These are phyloP conservation scores for Backusella morwellensis DNA, from an alignment of 192 early-diverging fungal genomes.

Conservation along the genomic window DNA sequence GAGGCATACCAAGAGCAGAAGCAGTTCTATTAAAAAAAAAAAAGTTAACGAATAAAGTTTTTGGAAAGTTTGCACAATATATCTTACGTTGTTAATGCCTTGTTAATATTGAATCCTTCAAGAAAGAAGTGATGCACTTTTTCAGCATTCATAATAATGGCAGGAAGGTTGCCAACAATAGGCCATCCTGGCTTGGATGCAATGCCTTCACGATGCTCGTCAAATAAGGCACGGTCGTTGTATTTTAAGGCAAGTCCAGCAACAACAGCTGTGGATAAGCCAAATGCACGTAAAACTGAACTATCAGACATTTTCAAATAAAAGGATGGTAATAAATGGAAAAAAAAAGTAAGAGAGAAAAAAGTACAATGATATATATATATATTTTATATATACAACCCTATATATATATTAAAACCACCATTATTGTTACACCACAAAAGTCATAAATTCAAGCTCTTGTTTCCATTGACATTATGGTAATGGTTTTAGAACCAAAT, in stretches of 20 bases:
- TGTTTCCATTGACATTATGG: not conserved
- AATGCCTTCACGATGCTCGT: conserved; percentile 25
- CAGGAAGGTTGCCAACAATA: conserved; percentile 24
- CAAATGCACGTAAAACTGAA: not conserved
- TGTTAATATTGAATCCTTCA: not conserved
- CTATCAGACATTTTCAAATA: not conserved
- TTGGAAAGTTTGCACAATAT: not conserved
- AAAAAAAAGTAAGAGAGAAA: not conserved
- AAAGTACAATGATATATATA: not conserved
- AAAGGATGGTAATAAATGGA: not conserved
- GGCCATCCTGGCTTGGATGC: conserved; percentile 17
- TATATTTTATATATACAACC: not conserved
- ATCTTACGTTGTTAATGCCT: conserved; percentile 18
- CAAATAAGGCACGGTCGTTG: conserved; percentile 34
- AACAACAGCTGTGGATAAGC: conserved; percentile 5
- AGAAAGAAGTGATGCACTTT: conserved; percentile 22
- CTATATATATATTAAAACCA: not conserved
- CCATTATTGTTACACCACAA: not conserved
- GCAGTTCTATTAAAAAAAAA: conserved; percentile 6
- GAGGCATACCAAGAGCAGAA: conserved; percentile 27
- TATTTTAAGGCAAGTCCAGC: conserved; percentile 21
- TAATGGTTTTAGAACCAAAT: not conserved
- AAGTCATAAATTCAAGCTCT: not conserved
- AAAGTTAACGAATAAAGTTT: not conserved
- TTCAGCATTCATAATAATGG: conserved; percentile 1